A percentile compares a stretch with the other conserved stretches of the same genome.
Evolutionary conservation across 2,329 filamentous ascomycete species (phyloP).

Genomic region (Westerdykella sp.): DNA sequence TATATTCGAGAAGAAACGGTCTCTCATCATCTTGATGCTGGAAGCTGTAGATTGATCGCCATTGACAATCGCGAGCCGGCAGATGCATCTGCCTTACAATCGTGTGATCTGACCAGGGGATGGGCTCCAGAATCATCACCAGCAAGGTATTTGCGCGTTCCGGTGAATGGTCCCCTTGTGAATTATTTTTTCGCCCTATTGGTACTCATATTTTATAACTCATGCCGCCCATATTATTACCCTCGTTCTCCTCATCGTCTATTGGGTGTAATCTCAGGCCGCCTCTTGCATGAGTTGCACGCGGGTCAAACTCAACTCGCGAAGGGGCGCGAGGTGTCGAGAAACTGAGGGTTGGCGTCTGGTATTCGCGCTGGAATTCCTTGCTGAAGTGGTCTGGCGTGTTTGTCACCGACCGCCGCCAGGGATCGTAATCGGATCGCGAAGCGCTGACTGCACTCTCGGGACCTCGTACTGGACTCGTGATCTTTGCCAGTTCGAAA

Average conservation of each 20-base stretch:
- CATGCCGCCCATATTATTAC: slow-evolving; percentile 11
- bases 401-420: slow-evolving; percentile 16
- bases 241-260: slow-evolving; percentile 11
- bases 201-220: slow-evolving; percentile 24
- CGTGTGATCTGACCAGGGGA: no score
- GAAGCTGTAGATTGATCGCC: no score
- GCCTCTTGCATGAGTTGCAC: slow-evolving; percentile 34
- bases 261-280: slow-evolving; percentile 35
- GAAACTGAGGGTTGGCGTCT: slow-evolving; percentile 37
- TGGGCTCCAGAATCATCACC: no score
- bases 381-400: slow-evolving; percentile 34
- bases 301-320: slow-evolving; percentile 33
- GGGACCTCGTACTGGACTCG: slow-evolving; percentile 18
- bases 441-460: slow-evolving; percentile 23
- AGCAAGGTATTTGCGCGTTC: no score
- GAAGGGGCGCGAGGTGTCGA: slow-evolving; percentile 38
- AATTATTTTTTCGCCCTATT: not conserved
- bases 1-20: not conserved
- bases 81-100: no score
- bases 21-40: no score
- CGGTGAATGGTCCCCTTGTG: not conserved
- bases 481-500: slow-evolving; percentile 34
- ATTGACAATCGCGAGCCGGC: no score
- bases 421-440: slow-evolving; percentile 15
- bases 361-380: slow-evolving; percentile 20